Evolutionary conservation across 1,139 yeast species (phyloP).

Genomic region (Yarrowia galli): DNA sequence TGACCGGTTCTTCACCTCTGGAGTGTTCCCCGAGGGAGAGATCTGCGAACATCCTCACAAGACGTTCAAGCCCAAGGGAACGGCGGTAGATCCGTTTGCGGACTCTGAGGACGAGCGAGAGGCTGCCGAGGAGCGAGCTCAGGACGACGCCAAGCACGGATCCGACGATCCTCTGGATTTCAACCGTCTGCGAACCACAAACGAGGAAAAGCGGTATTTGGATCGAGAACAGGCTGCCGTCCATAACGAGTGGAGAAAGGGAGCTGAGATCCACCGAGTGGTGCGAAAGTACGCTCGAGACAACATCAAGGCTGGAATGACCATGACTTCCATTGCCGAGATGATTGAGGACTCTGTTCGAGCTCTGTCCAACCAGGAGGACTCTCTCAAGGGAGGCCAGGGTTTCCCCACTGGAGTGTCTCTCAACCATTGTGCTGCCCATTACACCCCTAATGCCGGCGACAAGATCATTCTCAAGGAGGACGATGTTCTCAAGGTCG

Average conservation of each 20-base stretch:
- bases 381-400: conserved; percentile 75
- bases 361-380: conserved; percentile 71
- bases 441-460: conserved; percentile 95
- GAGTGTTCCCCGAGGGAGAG: conserved; percentile 85
- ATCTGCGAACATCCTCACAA: conserved; percentile 57
- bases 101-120: conserved; percentile 36
- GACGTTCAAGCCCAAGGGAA: conserved; percentile 38
- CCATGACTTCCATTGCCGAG: conserved; percentile 88
- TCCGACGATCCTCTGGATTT: conserved; percentile 60
- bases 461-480: conserved; percentile 80
- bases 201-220: conserved; percentile 82
- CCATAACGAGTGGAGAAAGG: conserved; percentile 93
- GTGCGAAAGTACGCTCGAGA: conserved; percentile 83
- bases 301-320: conserved; percentile 87
- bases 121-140: conserved; percentile 31
- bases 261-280: conserved; percentile 93
- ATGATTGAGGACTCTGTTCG: conserved; percentile 86
- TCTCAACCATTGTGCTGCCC: conserved; percentile 94
- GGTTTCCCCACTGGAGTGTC: conserved; percentile 98
- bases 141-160: conserved; percentile 63
- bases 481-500: conserved; percentile 96
- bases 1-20: conserved; percentile 71
- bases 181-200: conserved; percentile 78
- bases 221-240: conserved; percentile 69
- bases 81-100: conserved; percentile 34